phyloP scores from a whole-genome alignment of 148 eudicot species.

The Agrostemma githago region DNA sequence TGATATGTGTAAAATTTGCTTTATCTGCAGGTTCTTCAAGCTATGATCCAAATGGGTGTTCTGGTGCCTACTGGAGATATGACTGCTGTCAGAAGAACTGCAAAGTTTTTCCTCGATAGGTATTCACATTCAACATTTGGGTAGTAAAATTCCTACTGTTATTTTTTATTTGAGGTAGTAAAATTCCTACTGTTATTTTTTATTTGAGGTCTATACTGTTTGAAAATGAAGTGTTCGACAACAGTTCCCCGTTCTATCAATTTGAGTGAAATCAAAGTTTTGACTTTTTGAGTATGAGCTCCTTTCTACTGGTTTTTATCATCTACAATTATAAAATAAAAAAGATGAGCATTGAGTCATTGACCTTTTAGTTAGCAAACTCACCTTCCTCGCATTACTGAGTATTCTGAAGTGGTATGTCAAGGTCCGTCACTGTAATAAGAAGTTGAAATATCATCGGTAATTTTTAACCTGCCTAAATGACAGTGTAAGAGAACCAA shows the following conservation, averaged over 20 bases:
- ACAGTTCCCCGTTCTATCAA: background rate
- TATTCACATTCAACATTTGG: slow-evolving; percentile 20
- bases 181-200: too few species aligned
- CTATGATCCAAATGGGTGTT: slow-evolving; percentile 98
- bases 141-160: background rate
- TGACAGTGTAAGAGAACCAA: background rate
- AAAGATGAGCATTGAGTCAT: background rate
- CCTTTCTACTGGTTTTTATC: background rate
- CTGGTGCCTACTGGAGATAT: slow-evolving; percentile 97
- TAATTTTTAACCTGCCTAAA: background rate
- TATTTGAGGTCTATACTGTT: background rate
- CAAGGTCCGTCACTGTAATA: background rate
- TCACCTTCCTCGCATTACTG: background rate
- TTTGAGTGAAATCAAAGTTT: background rate
- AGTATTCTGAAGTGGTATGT: background rate
- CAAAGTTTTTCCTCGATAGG: slow-evolving; percentile 92
- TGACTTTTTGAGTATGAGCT: background rate
- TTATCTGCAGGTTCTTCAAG: slow-evolving; percentile 69
- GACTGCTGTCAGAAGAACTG: slow-evolving; percentile 97
- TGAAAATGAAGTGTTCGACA: background rate
- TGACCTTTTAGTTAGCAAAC: background rate
- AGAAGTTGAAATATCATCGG: slow-evolving; percentile 1
- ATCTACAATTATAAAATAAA: background rate
- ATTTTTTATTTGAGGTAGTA: background rate
- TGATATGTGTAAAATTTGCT: slow-evolving; percentile 2